phyloP scores from a whole-genome alignment of 192 early-diverging fungal genomes.

The Kappamyces sp. region DNA sequence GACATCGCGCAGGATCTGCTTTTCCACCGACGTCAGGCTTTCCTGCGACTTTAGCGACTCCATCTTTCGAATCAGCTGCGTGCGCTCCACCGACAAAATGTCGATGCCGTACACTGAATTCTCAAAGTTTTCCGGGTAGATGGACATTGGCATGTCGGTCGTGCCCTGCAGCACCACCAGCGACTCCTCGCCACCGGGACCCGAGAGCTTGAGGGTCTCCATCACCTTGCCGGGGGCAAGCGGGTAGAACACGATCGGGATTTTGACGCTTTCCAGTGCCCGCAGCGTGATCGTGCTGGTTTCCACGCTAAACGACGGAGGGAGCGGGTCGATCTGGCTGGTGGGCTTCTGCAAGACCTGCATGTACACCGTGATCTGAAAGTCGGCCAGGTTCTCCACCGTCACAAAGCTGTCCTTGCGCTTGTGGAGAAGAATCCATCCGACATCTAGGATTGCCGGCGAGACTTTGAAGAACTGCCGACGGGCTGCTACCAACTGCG shows the following conservation, averaged over 20 bases:
- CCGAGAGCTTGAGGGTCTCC: conserved; percentile 42
- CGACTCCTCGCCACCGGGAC: conserved; percentile 51
- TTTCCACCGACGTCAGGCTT: conserved; percentile 38
- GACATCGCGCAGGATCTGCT: conserved; percentile 48
- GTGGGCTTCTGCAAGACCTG: conserved; percentile 13
- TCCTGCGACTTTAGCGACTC: conserved; percentile 26
- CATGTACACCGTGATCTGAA: conserved; percentile 26
- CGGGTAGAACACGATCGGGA: conserved; percentile 49
- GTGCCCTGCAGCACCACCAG: conserved; percentile 38
- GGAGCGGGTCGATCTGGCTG: conserved; percentile 19
- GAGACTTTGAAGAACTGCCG: conserved; percentile 49
- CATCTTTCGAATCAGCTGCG: conserved; percentile 49
- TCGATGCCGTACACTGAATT: conserved; percentile 42
- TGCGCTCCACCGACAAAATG: conserved; percentile 47
- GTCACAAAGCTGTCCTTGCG: conserved; percentile 38
- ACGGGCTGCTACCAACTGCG: conserved; percentile 34
- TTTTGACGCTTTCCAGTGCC: conserved; percentile 36
- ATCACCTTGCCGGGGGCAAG: conserved; percentile 37
- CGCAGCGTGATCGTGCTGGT: conserved; percentile 30
- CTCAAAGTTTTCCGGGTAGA: conserved; percentile 48
- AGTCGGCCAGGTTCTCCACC: conserved; percentile 44
- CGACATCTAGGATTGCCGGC: conserved; percentile 44
- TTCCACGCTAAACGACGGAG: conserved; percentile 32
- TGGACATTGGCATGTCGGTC: conserved; percentile 52
- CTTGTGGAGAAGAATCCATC: conserved; percentile 53